phyloP scores from a whole-genome alignment of 106 monocot species.

The Dioscorea alata region DNA sequence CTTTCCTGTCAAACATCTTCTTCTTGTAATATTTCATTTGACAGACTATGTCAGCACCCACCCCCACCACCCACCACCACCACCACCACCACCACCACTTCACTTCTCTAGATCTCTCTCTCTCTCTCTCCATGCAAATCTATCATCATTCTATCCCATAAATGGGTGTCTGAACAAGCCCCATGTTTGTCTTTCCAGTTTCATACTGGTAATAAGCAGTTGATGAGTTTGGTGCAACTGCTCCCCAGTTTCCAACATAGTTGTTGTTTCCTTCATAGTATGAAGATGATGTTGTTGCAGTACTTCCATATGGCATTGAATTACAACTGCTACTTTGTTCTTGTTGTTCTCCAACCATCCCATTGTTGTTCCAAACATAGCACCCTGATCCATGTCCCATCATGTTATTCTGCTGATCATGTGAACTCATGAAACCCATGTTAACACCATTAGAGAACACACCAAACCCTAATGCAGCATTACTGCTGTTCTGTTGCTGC shows the following conservation, averaged over 20 bases:
- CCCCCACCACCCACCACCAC: not conserved
- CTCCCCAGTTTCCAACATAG: constrained; percentile 20
- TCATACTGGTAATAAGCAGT: constrained; percentile 34
- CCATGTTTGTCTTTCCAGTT: constrained; percentile 50
- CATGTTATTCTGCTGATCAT: not conserved
- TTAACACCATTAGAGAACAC: constrained; percentile 36
- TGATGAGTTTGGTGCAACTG: not conserved
- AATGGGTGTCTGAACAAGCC: constrained; percentile 62
- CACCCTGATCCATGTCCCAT: constrained; percentile 17
- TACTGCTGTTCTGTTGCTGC: constrained; percentile 32
- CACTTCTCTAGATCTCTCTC: not conserved
- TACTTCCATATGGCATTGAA: constrained; percentile 46
- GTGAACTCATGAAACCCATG: constrained; percentile 39
- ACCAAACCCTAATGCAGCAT: constrained; percentile 23
- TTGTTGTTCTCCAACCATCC: constrained; percentile 19
- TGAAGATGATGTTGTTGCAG: not conserved
- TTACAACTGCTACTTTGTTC: constrained; percentile 11
- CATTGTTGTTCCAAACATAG: constrained; percentile 33
- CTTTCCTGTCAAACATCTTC: constrained; percentile 14
- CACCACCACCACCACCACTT: not conserved
- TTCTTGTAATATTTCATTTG: constrained; percentile 2
- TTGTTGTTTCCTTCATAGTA: constrained; percentile 10
- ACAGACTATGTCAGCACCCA: not conserved
- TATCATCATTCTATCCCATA: constrained; percentile 80
- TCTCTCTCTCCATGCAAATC: constrained; percentile 7